Conservation (phyloP, 441 rosid species). For the Viola pubescens region DNA sequence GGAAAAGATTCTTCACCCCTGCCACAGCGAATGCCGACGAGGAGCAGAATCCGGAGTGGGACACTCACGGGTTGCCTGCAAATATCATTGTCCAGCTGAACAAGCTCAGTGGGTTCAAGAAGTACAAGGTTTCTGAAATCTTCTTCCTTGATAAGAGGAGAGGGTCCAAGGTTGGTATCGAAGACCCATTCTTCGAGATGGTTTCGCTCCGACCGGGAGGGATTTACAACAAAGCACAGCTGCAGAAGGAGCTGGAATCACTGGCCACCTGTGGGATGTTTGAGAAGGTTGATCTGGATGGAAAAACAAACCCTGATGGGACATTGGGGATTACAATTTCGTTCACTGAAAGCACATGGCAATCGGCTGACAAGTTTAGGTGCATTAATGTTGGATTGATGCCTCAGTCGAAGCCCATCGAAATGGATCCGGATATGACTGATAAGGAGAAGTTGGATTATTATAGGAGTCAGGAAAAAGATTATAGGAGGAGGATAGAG, state of each 20-base stretch:
- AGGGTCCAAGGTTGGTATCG: slow-evolving; percentile 58
- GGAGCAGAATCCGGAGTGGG: slow-evolving; percentile 63
- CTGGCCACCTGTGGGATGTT: slow-evolving; percentile 95
- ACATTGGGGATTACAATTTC: slow-evolving; percentile 58
- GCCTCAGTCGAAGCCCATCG: slow-evolving; percentile 73
- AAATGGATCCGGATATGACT: slow-evolving; percentile 90
- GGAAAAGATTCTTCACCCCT: slow-evolving; percentile 42
- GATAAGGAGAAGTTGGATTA: slow-evolving; percentile 90
- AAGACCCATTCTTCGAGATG: slow-evolving; percentile 96
- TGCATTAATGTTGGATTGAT: slow-evolving; percentile 88
- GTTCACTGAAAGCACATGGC: slow-evolving; percentile 87
- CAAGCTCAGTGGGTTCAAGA: slow-evolving; percentile 77
- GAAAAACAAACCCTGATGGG: slow-evolving; percentile 78
- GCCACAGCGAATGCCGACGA: slow-evolving; percentile 63
- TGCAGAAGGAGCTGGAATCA: slow-evolving; percentile 79
- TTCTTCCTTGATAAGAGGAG: slow-evolving; percentile 57
- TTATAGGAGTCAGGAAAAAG: slow-evolving; percentile 72
- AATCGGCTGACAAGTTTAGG: slow-evolving; percentile 70
- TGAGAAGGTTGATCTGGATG: slow-evolving; percentile 87
- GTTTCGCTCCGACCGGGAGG: slow-evolving; percentile 79
- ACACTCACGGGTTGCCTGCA: slow-evolving; percentile 85
- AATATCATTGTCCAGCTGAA: slow-evolving; percentile 67
- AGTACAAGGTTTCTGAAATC: slow-evolving; percentile 72
- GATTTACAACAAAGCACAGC: slow-evolving; percentile 68
- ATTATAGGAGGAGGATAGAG: slow-evolving; percentile 71